Evolutionary conservation across 768 basidiomycete genomes (phyloP), one percentile per base, ranked within the genome.

Genomic region (Macrolepiota dolichaula): DNA sequence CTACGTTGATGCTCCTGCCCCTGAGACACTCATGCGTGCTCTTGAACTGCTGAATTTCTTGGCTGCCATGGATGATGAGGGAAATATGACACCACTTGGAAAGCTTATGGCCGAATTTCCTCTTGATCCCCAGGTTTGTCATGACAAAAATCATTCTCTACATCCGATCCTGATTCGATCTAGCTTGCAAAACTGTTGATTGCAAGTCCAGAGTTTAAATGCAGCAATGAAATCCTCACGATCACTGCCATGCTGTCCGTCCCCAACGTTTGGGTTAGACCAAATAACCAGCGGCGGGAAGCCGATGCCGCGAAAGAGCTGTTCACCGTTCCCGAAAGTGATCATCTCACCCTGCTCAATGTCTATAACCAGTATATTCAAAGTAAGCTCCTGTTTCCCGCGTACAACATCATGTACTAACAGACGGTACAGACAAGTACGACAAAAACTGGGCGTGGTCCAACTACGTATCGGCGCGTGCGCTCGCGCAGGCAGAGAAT

Each of bases 221-320:
- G 96, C 76, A 95, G 92, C 62, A 95, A 97, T 67, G 97, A 98
- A 71, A 91, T 98, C 51, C 73, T 99, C 58, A 94, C 92, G 1
- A 92, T 99, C 62, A 94, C 93, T 3, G 91, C 97, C 0, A 98
- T 98, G 96, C 79, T 99, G 65, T 97, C 95, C 19, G 94, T 96
- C 0, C 95, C 97, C 0, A 97, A 91, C 69, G 84, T 97, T n/a
- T 98, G 94, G 88, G 74, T 96, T 53, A 86, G 96, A 38, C 97
- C 96, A 1, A 87, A 88, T 61, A 92, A 89, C 66, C 88, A 89
- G 61, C 81, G 92, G 57, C 90, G 89, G 67, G 94, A 97, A 68
- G 96, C 97, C 15, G 96, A 98, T 70, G 85, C 86, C 37, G 96
- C 97, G 3, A 98, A 97, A 72, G 89, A 91, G 1, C 65, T 89